phyloP scores from a whole-genome alignment of 352 stramenopile genomes.

The Phytopythium litorale region DNA sequence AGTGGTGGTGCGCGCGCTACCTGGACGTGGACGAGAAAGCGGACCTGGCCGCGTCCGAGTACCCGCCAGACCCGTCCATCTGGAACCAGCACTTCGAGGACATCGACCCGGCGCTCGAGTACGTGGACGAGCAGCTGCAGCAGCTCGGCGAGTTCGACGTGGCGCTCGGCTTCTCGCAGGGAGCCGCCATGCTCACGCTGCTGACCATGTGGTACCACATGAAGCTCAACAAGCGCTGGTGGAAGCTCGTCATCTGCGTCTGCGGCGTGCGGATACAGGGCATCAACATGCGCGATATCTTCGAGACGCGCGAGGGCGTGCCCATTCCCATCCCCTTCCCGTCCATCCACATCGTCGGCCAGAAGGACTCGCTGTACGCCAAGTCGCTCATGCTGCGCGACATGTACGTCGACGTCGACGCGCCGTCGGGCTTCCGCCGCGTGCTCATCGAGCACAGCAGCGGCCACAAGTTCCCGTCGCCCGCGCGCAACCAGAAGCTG shows the following conservation, averaged over 20 bases:
- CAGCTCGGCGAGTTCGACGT: constrained; percentile 70
- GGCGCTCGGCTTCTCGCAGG: constrained; percentile 77
- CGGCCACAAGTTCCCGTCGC: constrained; percentile 70
- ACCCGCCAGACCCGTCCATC: constrained; percentile 15
- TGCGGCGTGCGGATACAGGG: constrained; percentile 30
- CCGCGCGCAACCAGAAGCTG: constrained; percentile 35
- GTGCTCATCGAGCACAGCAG: constrained; percentile 38
- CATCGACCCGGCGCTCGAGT: constrained; percentile 39
- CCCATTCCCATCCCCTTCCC: constrained; percentile 40
- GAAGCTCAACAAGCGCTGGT: constrained; percentile 34
- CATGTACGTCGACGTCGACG: constrained; percentile 36
- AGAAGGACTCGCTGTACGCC: constrained; percentile 45
- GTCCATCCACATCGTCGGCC: constrained; percentile 54
- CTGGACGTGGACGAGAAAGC: constrained; percentile 39
- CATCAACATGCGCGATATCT: constrained; percentile 34
- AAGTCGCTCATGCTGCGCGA: constrained; percentile 34
- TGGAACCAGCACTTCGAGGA: constrained; percentile 35
- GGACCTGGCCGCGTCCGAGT: constrained; percentile 28
- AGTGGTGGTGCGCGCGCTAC: constrained; percentile 56
- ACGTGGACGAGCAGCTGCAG: constrained; percentile 51
- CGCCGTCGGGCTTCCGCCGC: constrained; percentile 27
- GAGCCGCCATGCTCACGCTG: constrained; percentile 56
- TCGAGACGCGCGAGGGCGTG: constrained; percentile 36
- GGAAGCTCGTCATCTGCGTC: constrained; percentile 53
- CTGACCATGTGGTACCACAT: constrained; percentile 57